Percentiles rank a stretch among this genome's conserved stretches.
These are phyloP conservation scores for Myxozyma mucilagina DNA, from an alignment of 805 yeast genomes.

Conservation along the genomic window DNA sequence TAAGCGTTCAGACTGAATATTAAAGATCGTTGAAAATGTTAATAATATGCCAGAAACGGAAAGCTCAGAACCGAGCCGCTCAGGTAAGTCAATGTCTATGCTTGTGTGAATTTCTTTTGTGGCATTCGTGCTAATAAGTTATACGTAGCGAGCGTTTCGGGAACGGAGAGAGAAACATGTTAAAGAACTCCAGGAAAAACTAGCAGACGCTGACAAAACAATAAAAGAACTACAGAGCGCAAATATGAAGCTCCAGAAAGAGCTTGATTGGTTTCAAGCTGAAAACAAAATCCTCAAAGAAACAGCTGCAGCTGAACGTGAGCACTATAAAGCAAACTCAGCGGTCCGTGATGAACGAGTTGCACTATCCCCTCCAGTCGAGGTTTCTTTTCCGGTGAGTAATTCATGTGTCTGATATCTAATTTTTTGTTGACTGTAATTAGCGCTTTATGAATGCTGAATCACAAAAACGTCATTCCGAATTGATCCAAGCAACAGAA, in stretches of 20 bases:
- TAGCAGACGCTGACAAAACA: conserved; percentile 1
- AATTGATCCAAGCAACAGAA: background rate
- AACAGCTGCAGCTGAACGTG: conserved; percentile 1
- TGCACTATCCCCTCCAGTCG: background rate
- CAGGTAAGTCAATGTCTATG: conserved; percentile 9
- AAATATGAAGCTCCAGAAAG: conserved; percentile 15
- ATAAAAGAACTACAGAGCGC: background rate
- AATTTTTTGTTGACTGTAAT: background rate
- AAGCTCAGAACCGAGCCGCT: conserved; percentile 27
- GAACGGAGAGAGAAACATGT: conserved; percentile 27
- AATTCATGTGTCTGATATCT: background rate
- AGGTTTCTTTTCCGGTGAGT: conserved; percentile 15
- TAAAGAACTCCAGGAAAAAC: conserved; percentile 14
- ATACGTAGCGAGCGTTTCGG: conserved; percentile 21
- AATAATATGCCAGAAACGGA: conserved; percentile 46
- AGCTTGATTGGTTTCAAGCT: conserved; percentile 17
- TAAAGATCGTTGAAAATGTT: background rate
- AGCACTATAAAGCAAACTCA: background rate
- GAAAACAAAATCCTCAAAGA: conserved; percentile 17
- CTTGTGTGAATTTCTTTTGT: too few relatives aligned
- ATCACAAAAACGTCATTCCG: background rate
- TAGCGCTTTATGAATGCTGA: conserved; percentile 3
- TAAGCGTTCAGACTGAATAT: background rate
- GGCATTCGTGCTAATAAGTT: background rate
- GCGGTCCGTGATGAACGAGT: background rate